Base-by-base conservation (phyloP, 2,329 filamentous ascomycete genomes). In the Dactylonectria macrodidyma region DNA sequence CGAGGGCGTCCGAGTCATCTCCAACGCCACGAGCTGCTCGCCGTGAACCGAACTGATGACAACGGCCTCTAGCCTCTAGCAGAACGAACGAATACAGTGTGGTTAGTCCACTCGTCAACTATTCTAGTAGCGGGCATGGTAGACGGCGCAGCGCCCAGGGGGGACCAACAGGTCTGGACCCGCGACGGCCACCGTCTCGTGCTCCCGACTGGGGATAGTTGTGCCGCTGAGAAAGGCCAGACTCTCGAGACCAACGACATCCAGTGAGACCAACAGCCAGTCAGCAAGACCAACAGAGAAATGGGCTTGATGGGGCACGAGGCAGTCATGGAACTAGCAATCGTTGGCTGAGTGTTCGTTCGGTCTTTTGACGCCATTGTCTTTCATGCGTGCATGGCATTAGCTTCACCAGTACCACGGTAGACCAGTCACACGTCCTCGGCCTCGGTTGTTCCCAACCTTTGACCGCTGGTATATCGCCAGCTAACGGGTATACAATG, bases 141-240 rank as follows among this genome's bases (percentile, higher is more conserved):
- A 56, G 62, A 7, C 44, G 62, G 50, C 62, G 48, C 56, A 59
- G 55, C 36, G 50, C 50, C 54, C 56, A 65, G 55, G 55, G 55
- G 55, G 47, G 60, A 38, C 51, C 38, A 30, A n/a, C 63, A 57
- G 63, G 63, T 61, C 63, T 66, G 58, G 63, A 51, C 63, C 59
- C 58, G 62, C 63, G 52, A 66, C 63, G 36, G 22, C 52, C 34
- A 46, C 59, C 38, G 63, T 66, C 58, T 61, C 58, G 58, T 61
- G 58, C 47, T 30, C 26, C 36, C 51, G 34, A 54, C 59, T 57
- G 30, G 30, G 62, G 26, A 52, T 65, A 48, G 61, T 19, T 36
- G 46, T 36, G 47, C 26, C 48, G 54, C 47, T 64, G 54, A 55
- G 54, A 55, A 44, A 36, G 56, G 44, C 44, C 36, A 48, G 61